A percentile compares a stretch with the other conserved stretches of the same genome.
These are phyloP conservation scores for Exserohilum rostratum DNA, from an alignment of 2,329 filamentous ascomycete species.

Conservation along the genomic window DNA sequence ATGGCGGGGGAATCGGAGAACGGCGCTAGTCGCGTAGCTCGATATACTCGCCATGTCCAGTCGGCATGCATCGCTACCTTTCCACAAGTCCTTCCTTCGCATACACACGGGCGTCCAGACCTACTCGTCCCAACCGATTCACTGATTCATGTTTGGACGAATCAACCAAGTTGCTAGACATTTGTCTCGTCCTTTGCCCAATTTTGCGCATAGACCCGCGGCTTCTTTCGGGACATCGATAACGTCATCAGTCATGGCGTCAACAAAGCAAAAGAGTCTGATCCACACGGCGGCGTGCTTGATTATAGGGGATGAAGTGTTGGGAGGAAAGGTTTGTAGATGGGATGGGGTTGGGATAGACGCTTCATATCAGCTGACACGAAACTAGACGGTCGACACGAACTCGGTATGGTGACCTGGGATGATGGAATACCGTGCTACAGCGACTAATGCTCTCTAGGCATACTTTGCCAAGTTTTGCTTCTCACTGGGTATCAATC, in stretches of 20 bases:
- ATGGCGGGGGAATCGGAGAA: slow-evolving; percentile 17
- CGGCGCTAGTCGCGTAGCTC: slow-evolving; percentile 21
- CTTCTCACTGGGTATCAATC: slow-evolving; percentile 67
- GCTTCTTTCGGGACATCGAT: slow-evolving; percentile 38
- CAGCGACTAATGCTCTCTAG: slow-evolving; percentile 27
- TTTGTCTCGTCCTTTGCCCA: slow-evolving; percentile 67
- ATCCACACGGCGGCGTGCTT: slow-evolving; percentile 91
- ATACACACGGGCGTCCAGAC: slow-evolving; percentile 29
- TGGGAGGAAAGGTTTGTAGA: slow-evolving; percentile 81
- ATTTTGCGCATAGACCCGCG: slow-evolving; percentile 59
- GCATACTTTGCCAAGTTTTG: slow-evolving; percentile 70
- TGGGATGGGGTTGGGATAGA: background rate
- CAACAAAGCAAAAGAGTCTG: slow-evolving; percentile 64
- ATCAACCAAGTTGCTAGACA: slow-evolving; percentile 76
- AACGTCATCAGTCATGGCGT: slow-evolving; percentile 53
- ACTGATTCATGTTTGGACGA: slow-evolving; percentile 72
- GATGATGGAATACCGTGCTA: background rate
- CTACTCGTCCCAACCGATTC: background rate
- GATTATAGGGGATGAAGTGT: slow-evolving; percentile 96
- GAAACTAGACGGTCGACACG: slow-evolving; percentile 65
- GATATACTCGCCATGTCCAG: slow-evolving; percentile 7
- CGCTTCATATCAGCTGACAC: slow-evolving; percentile 25
- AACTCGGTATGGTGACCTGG: slow-evolving; percentile 56
- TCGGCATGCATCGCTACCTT: slow-evolving; percentile 7
- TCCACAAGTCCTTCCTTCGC: slow-evolving; percentile 10